Percentiles rank a stretch among this genome's conserved stretches.
These are phyloP conservation scores for Boletus sp. DNA, from an alignment of 1,284 basidiomycete species.

Conservation along the genomic window DNA sequence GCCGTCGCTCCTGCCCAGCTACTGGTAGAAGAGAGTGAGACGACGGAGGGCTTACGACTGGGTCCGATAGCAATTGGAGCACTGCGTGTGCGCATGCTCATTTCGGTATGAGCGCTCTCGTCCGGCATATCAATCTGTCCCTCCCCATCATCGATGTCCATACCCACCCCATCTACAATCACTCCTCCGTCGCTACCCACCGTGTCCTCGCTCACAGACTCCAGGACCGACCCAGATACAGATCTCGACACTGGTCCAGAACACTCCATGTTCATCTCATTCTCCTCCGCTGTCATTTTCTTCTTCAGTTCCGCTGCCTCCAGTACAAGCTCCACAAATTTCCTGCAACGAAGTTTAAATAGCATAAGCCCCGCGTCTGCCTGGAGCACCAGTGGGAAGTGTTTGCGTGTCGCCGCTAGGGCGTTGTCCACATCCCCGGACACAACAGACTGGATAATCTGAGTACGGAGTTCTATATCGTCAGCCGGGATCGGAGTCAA, in stretches of 20 bases:
- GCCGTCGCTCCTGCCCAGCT: slow-evolving; percentile 38
- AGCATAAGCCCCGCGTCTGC: slow-evolving; percentile 67
- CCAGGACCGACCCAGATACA: slow-evolving; percentile 29
- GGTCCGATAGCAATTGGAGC: slow-evolving; percentile 38
- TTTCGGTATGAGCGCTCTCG: slow-evolving; percentile 26
- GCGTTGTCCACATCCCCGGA: slow-evolving; percentile 74
- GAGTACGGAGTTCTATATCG: slow-evolving; percentile 67
- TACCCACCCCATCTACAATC: slow-evolving; percentile 47
- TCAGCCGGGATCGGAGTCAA: slow-evolving; percentile 35
- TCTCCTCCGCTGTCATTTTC: slow-evolving; percentile 49
- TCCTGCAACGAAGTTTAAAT: slow-evolving; percentile 78
- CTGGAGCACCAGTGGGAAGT: slow-evolving; percentile 67
- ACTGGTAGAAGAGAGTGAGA: slow-evolving; percentile 31
- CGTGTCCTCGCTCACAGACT: slow-evolving; percentile 35
- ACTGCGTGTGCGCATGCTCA: slow-evolving; percentile 27
- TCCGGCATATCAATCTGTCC: slow-evolving; percentile 21
- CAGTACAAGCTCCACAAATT: slow-evolving; percentile 80
- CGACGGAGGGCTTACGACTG: slow-evolving; percentile 33
- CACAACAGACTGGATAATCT: slow-evolving; percentile 68
- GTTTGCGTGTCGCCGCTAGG: slow-evolving; percentile 54
- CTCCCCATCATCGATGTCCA: slow-evolving; percentile 57
- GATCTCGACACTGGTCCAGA: slow-evolving; percentile 36
- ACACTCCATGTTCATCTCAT: slow-evolving; percentile 33
- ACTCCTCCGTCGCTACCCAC: slow-evolving; percentile 32
- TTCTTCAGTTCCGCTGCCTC: slow-evolving; percentile 68